These are phyloP conservation scores for Talaromyces borbonicus DNA, from an alignment of 495 filamentous ascomycete genomes.

Conservation along the genomic window DNA sequence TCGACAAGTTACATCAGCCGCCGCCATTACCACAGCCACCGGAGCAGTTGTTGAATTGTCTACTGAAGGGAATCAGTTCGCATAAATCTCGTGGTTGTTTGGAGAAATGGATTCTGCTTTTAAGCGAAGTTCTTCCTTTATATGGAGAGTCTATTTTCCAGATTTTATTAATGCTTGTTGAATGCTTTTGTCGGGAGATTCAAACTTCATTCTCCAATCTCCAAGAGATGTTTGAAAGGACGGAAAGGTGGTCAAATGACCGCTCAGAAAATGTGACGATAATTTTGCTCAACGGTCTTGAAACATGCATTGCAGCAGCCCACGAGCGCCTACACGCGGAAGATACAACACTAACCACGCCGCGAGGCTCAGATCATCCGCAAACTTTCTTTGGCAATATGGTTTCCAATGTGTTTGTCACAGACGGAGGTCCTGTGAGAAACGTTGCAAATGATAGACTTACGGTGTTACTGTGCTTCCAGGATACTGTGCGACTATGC, in stretches of 20 bases:
- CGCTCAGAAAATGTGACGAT: constrained; percentile 45
- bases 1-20: constrained; percentile 25
- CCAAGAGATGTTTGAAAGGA: constrained; percentile 36
- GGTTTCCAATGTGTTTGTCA: constrained; percentile 84
- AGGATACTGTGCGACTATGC: constrained; percentile 85
- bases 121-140: constrained; percentile 75
- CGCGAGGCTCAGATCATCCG: constrained; percentile 73
- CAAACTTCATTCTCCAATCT: constrained; percentile 56
- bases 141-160: constrained; percentile 80
- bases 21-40: constrained; percentile 47
- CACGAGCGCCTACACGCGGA: constrained; percentile 76
- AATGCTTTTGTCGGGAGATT: constrained; percentile 75
- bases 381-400: constrained; percentile 96
- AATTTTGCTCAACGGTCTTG: constrained; percentile 74
- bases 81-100: constrained; percentile 63
- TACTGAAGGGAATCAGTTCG: constrained; percentile 73
- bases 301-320: constrained; percentile 77
- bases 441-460: constrained; percentile 85
- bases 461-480: constrained; percentile 91
- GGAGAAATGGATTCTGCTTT: constrained; percentile 82
- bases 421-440: constrained; percentile 64
- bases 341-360: constrained; percentile 53
- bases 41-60: constrained; percentile 65
- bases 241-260: constrained; percentile 33
- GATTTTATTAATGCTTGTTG: constrained; percentile 79